Base-by-base conservation (phyloP, 1,284 basidiomycete genomes). In the Rhizopogon parksii region DNA sequence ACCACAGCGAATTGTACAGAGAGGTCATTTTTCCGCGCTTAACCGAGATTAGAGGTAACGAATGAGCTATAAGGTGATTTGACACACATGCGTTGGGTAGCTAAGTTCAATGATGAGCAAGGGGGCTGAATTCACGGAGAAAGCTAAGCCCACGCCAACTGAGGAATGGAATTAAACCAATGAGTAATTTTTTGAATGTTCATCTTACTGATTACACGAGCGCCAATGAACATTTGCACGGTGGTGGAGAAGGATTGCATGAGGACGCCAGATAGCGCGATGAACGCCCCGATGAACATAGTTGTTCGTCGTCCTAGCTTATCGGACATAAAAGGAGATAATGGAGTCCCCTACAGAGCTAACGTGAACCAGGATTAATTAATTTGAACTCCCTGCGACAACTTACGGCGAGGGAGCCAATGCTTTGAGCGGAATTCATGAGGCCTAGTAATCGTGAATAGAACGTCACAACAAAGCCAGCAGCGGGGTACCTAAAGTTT, bases 41-140 rank as follows among this genome's bases (percentile, higher is more conserved):
- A 12, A 38, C 46, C 37, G 25, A 17, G 14, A 39, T 50, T 19
- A 38, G 46, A 21, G 12, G n/a, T 11, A 37, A 39, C 2, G 1
- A 5, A 21, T 15, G 19, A 25, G 6, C 4, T 8, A 24, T 19
- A 25, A 35, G 25, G 14, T 15, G 5, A 34, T 30, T 38, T 25
- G 15, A 39, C 53, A 54, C 55, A 80, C 79, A 60, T 84, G 83
- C 8, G 83, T 84, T 21, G 83, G 86, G 68, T 87, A 87, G 5
- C 84, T 77, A 8, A 88, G 67, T 66, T 88, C 86, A 38, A 82
- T 79, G 49, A 87, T 76, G 32, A 87, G 69, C 39, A 85, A 66
- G 2, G 84, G 84, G 1, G 78, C 78, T 7, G 82, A 77, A 57
- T 80, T 85, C 40, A 75, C 66, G 48, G 77, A 78, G 59, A 85